Base-by-base conservation (phyloP, 106 monocot species). In the Dendrobium huoshanense region DNA sequence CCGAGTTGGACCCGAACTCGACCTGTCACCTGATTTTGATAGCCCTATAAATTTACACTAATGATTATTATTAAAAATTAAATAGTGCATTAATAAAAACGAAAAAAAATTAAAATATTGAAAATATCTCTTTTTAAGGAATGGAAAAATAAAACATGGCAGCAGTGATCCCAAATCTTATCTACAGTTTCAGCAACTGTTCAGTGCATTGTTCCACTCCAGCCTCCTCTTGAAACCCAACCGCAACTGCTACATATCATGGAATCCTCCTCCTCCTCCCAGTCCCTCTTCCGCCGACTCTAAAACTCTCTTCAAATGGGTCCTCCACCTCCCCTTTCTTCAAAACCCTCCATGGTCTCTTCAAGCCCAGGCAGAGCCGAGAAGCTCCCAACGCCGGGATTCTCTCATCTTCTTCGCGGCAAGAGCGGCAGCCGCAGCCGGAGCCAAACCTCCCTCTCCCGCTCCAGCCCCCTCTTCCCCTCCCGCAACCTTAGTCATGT, bases 361-460 rank as follows among this genome's bases (percentile, higher is more conserved):
- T 89, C 91, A 25, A 94, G 94, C 85, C 96, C 96, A 0, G 96
- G 90, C 27, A 54, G 90, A 7, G 51, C 85, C 56, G 89, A 91
- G 77, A 93, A 93, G 88, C 91, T 88, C 40, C 91, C 89, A 13
- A 77, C 87, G 29, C 83, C 89, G 44, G 79, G 83, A 4, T 81
- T 93, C 31, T 68, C 85, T 8, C 78, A 67, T 25, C 75, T 96
- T 5, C 73, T 91, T 7, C 75, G 81, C n/a, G 82, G 95, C 9
- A 87, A 80, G 70, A 33, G 80, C 40, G 72, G 72, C 4, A 72
- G 29, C 78, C 40, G 86, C 17, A 84, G 82, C 82, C 83, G 78
- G n/a, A 73, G 45, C 45, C 54, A 58, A 20, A 61, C 77, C 45
- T 77, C 86, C 41, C 78, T 19, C 6, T 41, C 83, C 45, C 82